phyloP scores from a whole-genome alignment of 1,284 basidiomycete genomes.

The Wallemia ichthyophaga region DNA sequence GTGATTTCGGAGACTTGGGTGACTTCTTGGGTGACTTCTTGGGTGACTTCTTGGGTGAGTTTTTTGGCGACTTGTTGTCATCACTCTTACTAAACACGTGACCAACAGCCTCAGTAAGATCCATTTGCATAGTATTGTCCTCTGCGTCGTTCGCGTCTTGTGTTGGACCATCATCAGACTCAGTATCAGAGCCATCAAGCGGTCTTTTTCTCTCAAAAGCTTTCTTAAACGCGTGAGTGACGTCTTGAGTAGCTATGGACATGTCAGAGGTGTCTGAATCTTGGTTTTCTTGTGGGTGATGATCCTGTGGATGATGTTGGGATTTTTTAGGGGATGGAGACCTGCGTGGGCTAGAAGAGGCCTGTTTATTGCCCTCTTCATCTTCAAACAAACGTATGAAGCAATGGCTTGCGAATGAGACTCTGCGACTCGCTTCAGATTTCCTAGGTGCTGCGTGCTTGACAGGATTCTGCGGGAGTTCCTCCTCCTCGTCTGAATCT shows the following conservation, averaged over 20 bases:
- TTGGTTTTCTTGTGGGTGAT: not conserved
- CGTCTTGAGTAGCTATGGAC: not conserved
- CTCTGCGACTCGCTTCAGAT: not conserved
- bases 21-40: not conserved
- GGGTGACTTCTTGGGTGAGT: not conserved
- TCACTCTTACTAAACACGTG: not conserved
- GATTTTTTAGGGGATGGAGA: not conserved
- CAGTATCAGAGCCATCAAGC: not conserved
- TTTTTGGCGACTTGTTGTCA: not conserved
- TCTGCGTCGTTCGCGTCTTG: not conserved
- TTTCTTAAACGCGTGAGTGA: not conserved
- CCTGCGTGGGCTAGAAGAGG: not conserved
- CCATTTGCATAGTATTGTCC: not conserved
- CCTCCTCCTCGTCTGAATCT: not conserved
- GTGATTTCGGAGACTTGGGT: not conserved
- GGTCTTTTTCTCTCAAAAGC: not conserved
- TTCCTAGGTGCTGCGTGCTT: not conserved
- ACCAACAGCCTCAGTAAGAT: not conserved
- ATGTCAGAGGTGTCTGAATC: not conserved
- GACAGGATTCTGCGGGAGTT: not conserved
- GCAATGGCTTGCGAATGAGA: not conserved
- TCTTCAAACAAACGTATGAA: not conserved
- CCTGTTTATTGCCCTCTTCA: not conserved
- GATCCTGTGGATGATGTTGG: not conserved
- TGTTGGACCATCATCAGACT: not conserved